These are phyloP conservation scores for Phytophthora fragariae DNA, from an alignment of 352 stramenopile genomes.

Conservation along the genomic window DNA sequence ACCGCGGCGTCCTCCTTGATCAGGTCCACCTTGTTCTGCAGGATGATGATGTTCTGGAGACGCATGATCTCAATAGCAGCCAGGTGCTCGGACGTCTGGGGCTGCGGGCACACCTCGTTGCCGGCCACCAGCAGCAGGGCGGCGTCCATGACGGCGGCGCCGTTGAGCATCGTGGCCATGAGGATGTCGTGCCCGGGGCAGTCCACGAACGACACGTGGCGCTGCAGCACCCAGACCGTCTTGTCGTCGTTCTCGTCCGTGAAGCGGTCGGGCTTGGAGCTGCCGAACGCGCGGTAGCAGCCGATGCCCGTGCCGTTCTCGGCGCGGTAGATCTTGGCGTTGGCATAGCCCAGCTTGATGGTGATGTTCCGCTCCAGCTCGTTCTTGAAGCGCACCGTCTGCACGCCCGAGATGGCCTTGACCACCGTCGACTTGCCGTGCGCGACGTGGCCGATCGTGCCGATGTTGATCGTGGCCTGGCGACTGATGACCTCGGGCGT, in stretches of 20 bases:
- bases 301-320: conserved; percentile 85
- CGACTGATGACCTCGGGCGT: conserved; percentile 98
- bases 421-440: conserved; percentile 99
- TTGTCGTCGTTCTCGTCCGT: conserved; percentile 89
- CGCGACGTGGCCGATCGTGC: conserved; percentile 99
- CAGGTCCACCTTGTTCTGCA: conserved; percentile 99
- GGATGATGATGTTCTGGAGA: conserved; percentile 99
- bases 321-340: conserved; percentile 99
- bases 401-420: conserved; percentile 99
- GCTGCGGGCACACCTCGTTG: conserved; percentile 99
- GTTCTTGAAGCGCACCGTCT: conserved; percentile 99
- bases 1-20: conserved; percentile 99
- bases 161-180: conserved; percentile 99
- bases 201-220: conserved; percentile 99
- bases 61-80: conserved; percentile 99
- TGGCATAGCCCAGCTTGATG: conserved; percentile 99
- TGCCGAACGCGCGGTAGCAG: conserved; percentile 91
- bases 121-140: conserved; percentile 98
- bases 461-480: conserved; percentile 99
- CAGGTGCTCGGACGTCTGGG: conserved; percentile 99
- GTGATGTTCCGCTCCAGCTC: conserved; percentile 99
- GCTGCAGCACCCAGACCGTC: conserved; percentile 92
- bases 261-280: conserved; percentile 89
- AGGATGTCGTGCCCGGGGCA: conserved; percentile 99
- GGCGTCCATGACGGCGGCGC: conserved; percentile 99